Base-by-base conservation (phyloP, 805 yeast genomes). In the Cyberlindnera samutprakarnensis region DNA sequence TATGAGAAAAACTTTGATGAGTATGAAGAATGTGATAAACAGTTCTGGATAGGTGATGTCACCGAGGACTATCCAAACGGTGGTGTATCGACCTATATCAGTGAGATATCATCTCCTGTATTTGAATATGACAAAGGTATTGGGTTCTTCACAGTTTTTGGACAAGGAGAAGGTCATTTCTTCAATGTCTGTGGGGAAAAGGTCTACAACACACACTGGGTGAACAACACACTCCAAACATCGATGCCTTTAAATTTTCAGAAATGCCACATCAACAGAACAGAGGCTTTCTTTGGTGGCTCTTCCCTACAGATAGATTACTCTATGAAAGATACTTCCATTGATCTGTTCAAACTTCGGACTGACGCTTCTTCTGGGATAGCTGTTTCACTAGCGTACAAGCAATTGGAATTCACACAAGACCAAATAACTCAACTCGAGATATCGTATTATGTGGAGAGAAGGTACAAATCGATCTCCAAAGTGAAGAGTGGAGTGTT, bases 101-200 rank as follows among this genome's bases (percentile, higher is more conserved):
- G 25, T 3, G 39, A 34, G 7, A 25, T 31, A 22, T 30, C 45
- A 1, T 32, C 53, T 1, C 59, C 47, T 7, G 35, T 41, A 2
- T 37, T 21, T 25, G 7, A n/a, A 0, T 18, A 14, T 6, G 34
- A 25, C 22, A 35, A 35, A 3, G 30, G 19, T 8, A 5, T 37
- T 4, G 28, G 47, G 1, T 66, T 65, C 32, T 64, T 62, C 36
- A 62, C 70, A 0, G 58, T 59, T 33, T 66, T 66, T 40, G 47
- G 53, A 16, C 49, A 42, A 14, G 72, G 72, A 7, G 57, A 59
- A 35, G 72, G 71, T 0, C 22, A 36, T 2, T 33, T 30, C 11
- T 65, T 54, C 36, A 47, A 33, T 23, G 44, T 51, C 5, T 36
- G 41, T 20, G 71, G 71, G 1, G 30, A 37, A 3, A 37, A 33